These are phyloP conservation scores for Escallonia herrerae DNA, from an alignment of 129 eudicot species.

Conservation along the genomic window DNA sequence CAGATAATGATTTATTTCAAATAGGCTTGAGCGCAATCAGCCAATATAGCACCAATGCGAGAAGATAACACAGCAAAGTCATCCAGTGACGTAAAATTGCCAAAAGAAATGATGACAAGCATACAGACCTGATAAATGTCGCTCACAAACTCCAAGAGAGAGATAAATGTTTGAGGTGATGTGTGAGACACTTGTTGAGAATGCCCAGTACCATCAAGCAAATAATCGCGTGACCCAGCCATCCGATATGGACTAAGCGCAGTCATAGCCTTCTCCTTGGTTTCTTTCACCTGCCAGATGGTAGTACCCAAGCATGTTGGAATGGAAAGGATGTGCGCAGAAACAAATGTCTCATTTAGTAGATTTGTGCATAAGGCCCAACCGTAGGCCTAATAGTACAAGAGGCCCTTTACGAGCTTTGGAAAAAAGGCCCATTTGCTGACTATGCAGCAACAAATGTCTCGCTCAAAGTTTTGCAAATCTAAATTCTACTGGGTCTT, in stretches of 20 bases:
- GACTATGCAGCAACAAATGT: not conserved
- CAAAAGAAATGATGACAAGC: not conserved
- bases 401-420: not conserved
- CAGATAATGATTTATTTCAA: not conserved
- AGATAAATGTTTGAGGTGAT: slow-evolving; percentile 60
- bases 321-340: not conserved
- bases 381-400: not conserved
- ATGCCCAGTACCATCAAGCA: slow-evolving; percentile 31
- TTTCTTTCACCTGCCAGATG: slow-evolving; percentile 68
- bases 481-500: too few relatives aligned
- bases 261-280: slow-evolving; percentile 87
- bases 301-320: slow-evolving; percentile 6
- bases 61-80: not conserved
- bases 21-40: not conserved
- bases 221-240: slow-evolving; percentile 45
- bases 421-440: not conserved
- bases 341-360: too few relatives aligned
- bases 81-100: not conserved
- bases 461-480: too few relatives aligned
- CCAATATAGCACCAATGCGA: not conserved
- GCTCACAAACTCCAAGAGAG: slow-evolving; percentile 89
- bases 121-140: slow-evolving; percentile 79
- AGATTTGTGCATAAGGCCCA: too few relatives aligned
- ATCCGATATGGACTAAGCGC: slow-evolving; percentile 61
- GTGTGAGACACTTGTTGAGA: slow-evolving; percentile 46